Percentiles rank a stretch among this genome's conserved stretches.
These are phyloP conservation scores for Gaertneriomyces semiglobifer DNA, from an alignment of 192 early-diverging fungal genomes.

Conservation along the genomic window DNA sequence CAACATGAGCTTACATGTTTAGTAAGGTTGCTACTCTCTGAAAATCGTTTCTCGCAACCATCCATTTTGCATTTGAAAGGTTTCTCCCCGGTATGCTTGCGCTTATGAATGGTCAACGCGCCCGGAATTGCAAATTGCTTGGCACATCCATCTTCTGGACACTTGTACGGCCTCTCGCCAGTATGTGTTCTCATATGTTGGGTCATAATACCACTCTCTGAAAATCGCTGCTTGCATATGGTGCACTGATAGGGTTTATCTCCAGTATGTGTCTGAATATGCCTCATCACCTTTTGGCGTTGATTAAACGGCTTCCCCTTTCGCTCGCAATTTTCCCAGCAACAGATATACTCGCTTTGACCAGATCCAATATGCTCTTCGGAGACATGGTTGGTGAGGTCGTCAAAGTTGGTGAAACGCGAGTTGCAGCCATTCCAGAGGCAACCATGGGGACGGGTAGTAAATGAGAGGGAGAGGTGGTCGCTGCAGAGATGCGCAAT, in stretches of 20 bases:
- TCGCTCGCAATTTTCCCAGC: conserved; percentile 38
- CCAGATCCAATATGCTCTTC: conserved; percentile 64
- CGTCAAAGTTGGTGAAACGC: conserved; percentile 58
- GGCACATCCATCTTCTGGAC: conserved; percentile 60
- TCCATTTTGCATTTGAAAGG: conserved; percentile 68
- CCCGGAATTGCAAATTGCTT: conserved; percentile 73
- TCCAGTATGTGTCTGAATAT: conserved; percentile 77
- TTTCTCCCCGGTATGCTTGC: conserved; percentile 75
- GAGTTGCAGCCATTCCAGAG: conserved; percentile 64
- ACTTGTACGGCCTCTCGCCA: conserved; percentile 48
- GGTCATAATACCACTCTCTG: conserved; percentile 74
- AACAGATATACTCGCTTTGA: conserved; percentile 40
- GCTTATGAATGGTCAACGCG: conserved; percentile 73
- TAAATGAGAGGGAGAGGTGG: conserved; percentile 26
- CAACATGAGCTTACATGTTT: conserved; percentile 35
- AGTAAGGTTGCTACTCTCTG: conserved; percentile 46
- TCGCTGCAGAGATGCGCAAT: conserved; percentile 37
- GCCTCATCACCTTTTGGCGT: conserved; percentile 57
- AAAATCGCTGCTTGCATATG: conserved; percentile 73
- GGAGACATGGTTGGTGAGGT: conserved; percentile 61
- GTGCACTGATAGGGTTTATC: conserved; percentile 78
- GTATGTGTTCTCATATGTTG: conserved; percentile 46
- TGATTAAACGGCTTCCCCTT: conserved; percentile 41
- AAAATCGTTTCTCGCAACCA: conserved; percentile 70
- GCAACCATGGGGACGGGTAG: conserved; percentile 56